phyloP scores from a whole-genome alignment of 306 rosid genomes.

The Heteromeles arbutifolia region DNA sequence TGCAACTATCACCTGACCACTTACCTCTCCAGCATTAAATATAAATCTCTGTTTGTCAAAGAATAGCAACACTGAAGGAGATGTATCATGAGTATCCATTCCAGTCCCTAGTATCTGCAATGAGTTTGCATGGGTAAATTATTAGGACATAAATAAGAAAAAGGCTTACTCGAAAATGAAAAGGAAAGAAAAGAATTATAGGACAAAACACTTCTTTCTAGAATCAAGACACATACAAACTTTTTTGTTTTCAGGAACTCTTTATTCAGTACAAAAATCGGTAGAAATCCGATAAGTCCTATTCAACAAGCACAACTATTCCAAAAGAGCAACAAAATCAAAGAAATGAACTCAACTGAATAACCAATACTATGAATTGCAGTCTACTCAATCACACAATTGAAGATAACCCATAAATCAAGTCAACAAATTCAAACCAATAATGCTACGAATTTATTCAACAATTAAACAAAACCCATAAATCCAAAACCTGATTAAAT shows the following conservation, averaged over 20 bases:
- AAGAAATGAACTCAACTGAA: background rate
- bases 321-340: background rate
- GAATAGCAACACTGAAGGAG: conserved; percentile 81
- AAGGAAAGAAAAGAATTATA: background rate
- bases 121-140: background rate
- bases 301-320: background rate
- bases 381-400: background rate
- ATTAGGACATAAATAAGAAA: background rate
- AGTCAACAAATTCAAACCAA: background rate
- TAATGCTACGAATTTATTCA: background rate
- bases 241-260: background rate
- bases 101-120: conserved; percentile 83
- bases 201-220: background rate
- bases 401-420: background rate
- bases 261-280: background rate
- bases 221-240: background rate
- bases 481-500: background rate
- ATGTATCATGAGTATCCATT: conserved; percentile 66
- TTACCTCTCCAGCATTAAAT: conserved; percentile 91
- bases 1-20: background rate
- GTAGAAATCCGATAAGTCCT: background rate
- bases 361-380: background rate
- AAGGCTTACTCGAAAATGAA: background rate
- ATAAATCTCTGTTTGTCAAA: conserved; percentile 85
- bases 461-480: background rate